Evolutionary conservation across 2,329 filamentous ascomycete species (phyloP), one percentile per base, ranked within the genome.

Genomic region (Colletotrichum cuscutae): DNA sequence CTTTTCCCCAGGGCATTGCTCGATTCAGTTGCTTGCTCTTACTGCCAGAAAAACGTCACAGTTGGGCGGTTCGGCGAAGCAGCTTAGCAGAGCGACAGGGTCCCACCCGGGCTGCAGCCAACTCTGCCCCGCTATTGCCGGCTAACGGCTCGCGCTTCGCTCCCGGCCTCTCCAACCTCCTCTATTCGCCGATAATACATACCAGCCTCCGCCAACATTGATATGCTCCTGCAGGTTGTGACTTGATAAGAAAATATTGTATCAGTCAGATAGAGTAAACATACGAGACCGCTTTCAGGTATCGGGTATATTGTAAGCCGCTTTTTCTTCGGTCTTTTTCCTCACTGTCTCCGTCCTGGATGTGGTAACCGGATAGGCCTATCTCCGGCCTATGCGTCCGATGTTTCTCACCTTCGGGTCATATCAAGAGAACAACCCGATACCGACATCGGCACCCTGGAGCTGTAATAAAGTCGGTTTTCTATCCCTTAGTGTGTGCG

Each of bases 41-140:
- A 35, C 32, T 35, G 32, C 32, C 32, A n/a, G 11, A 6, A 52
- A 49, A 56, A 63, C 69, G 58, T 69, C 52, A 69, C 30, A 42
- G 37, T 52, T 54, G 52, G 30, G 22, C 42, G 59, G 46, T 37
- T n/a, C 65, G 57, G 60, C 37, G 28, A 13, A 11, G 24, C 42
- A 35, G 32, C 32, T 35, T 35, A 35, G 32, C 32, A 30, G 19
- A 30, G 49, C 22, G 52, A 19, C 62, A 53, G 32, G 26, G 67
- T 24, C 58, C 57, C 57, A 30, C 68, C 42, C 28, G 46, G 53
- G 46, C 69, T 54, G 46, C 46, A 58, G n/a, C 65, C 42, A 26
- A 5, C 32, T n/a, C n/a, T 1, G 54, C 24, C 65, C 65, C 70
- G 54, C 65, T 56, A 64, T 63, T 24, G 13, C 57, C 58, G 58